Evolutionary conservation across 2,329 filamentous ascomycete genomes (phyloP), one percentile per base, ranked within the genome.

Genomic region (Microdochium paspali): DNA sequence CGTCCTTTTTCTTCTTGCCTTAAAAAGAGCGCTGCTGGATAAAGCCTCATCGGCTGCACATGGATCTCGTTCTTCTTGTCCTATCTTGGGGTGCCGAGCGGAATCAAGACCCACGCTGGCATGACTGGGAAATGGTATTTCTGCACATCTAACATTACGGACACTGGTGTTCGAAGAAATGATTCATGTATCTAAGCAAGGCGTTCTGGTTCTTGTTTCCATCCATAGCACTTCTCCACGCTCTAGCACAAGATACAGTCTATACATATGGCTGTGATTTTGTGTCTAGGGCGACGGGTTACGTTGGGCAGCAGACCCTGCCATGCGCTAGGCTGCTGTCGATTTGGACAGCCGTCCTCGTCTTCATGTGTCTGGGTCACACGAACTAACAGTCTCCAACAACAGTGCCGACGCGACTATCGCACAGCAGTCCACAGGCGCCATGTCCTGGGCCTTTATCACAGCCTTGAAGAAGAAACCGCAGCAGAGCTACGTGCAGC

Each of bases 371-470:
- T 21, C 18, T 15, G 20, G 3, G 12, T 18, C 13, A 12, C 5
- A 15, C 3, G 6, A 18, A 18, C 9, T n/a, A 6, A 21, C 13
- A 20, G 25, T 42, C 23, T 28, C 47, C 50, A 44, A 49, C 47
- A 15, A 9, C 24, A 95, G 90, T 50, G 87, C 89, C 68, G 93
- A 98, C 65, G 90, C 93, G 12, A 87, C 82, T 24, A 96, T 97
- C 55, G 80, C 77, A 40, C 82, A 88, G 48, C 79, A 96, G 69
- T 91, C 93, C 28, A 98, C 93, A 0, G 93, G 93, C 47, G 93
- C 93, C 66, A 97, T 98, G 93, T 95, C 90, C 3, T 96, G 87
- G 82, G 93, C 93, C 2, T 98, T 98, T 66, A 93, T 98, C 65
- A 82, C 78, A 1, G 85, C 90, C 20, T 77, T 97, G 60, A 90